phyloP scores from a whole-genome alignment of 2,329 filamentous ascomycete species.

The Ilyonectria mors-panacis region DNA sequence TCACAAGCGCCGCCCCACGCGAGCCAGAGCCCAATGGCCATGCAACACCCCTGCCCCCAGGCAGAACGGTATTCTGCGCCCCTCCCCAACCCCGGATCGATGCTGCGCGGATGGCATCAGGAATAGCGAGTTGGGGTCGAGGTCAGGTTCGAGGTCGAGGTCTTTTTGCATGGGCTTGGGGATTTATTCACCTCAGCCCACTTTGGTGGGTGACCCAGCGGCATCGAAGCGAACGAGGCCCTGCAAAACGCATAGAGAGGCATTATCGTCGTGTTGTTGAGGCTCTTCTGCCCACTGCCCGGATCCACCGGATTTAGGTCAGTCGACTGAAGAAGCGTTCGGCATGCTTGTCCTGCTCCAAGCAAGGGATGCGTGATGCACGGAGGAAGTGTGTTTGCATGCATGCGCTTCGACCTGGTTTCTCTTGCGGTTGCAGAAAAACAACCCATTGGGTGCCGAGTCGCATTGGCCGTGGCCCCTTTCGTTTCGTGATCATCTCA shows the following conservation, averaged over 20 bases:
- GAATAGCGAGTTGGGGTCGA: not conserved
- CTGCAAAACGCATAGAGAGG: not conserved
- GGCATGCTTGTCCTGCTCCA: not conserved
- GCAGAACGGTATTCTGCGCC: constrained; percentile 28
- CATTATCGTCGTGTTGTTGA: constrained; percentile 8
- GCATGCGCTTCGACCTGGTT: constrained; percentile 21
- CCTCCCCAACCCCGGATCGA: constrained; percentile 19
- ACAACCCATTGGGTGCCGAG: too few species aligned
- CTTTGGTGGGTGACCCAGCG: not conserved
- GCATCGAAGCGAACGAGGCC: not conserved
- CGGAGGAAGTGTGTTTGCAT: constrained; percentile 9
- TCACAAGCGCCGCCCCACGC: constrained; percentile 8
- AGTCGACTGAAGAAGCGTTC: not conserved
- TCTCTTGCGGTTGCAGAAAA: too few species aligned
- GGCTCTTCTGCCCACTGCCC: constrained; percentile 19
- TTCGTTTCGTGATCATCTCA: not conserved
- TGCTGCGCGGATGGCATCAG: constrained; percentile 14
- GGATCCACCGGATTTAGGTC: constrained; percentile 11
- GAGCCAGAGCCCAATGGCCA: not conserved
- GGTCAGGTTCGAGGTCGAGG: too few species aligned
- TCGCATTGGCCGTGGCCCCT: not conserved
- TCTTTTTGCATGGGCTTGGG: too few species aligned
- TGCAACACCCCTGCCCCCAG: not conserved
- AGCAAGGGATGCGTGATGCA: constrained; percentile 10
- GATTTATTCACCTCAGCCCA: not conserved